Base-by-base conservation (phyloP, 139 green algal genomes). In the Tetraselmis striata region DNA sequence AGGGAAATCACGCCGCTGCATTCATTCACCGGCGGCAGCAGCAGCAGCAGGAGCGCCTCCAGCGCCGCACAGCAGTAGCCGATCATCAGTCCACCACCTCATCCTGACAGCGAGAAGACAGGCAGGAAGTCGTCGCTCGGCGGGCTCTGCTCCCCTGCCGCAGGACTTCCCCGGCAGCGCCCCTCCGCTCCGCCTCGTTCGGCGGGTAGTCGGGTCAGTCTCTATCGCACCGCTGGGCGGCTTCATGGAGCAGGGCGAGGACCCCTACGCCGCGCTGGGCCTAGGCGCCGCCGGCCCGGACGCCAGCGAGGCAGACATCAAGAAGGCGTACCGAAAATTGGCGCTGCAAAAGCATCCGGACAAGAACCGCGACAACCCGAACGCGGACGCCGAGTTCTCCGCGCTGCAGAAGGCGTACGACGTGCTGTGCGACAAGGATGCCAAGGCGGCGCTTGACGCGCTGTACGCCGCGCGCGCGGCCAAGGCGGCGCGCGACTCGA, bases 341-440 rank as follows among this genome's bases (percentile, higher is more conserved):
- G 94, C 94, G 0, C 85, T 97, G 18, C 59, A 87, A 1, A 94
- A 94, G 87, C 94, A 97, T 78, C 94, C 94, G 1, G 94, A 97
- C 84, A 97, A 97, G 79, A 89, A 93, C 83, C 80, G 81, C 74
- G 84, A 90, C 80, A 90, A 94, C 32, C 87, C 87, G 0, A 89
- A 90, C 32, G 90, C 93, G 83, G 93, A 92, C 1, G 84, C 86
- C 59, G 94, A 98, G 85, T 98, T 98, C 79, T 81, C 84, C 22
- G 79, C 83, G 59, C 76, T 98, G n/a, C 91, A 98, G 80, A 91
- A 90, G 81, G 95, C 95, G 0, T 98, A 97, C 59, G 90, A 94
- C 1, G 59, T 97, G 24, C 89, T 98, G 23, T 80, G 79, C 2
- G 95, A 98, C 82, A 85, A 84, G 22, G 79, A 84, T 1, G 94